phyloP scores from a whole-genome alignment of 345 rosid genomes.

The Dipteronia sinensis region DNA sequence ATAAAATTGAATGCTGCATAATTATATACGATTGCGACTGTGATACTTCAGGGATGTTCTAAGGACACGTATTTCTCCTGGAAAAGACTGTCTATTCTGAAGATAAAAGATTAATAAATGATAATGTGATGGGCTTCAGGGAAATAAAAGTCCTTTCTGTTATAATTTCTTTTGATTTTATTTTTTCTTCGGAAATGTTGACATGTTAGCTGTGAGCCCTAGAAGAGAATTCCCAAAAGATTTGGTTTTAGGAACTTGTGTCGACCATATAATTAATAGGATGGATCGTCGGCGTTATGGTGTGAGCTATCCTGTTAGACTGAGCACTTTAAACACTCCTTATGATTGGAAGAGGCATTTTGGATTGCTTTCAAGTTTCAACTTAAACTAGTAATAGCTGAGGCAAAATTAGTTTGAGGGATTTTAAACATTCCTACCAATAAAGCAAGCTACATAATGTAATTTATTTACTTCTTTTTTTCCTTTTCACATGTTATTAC shows the following conservation, averaged over 20 bases:
- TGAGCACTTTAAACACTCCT: neutral
- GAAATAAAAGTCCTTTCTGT: neutral
- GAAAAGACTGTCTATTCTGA: neutral
- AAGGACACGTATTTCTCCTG: neutral
- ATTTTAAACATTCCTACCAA: neutral
- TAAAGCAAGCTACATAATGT: neutral
- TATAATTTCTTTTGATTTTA: neutral
- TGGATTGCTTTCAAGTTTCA: too few relatives aligned
- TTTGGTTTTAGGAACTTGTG: neutral
- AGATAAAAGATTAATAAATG: neutral
- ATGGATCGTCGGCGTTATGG: neutral
- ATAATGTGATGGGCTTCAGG: neutral
- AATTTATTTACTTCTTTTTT: neutral
- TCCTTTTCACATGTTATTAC: neutral
- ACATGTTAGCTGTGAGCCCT: neutral
- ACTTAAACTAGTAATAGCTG: too few relatives aligned
- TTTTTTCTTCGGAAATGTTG: neutral
- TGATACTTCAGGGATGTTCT: neutral
- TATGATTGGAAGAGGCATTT: too few relatives aligned
- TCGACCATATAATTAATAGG: neutral
- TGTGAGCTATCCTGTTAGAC: neutral
- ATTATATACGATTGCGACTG: neutral
- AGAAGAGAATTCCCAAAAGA: neutral
- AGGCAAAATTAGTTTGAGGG: too few relatives aligned
- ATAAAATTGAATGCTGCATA: neutral